Percentiles rank a stretch among this genome's conserved stretches.
These are phyloP conservation scores for Colletotrichum sp. DNA, from an alignment of 2,329 filamentous ascomycete genomes.

Conservation along the genomic window DNA sequence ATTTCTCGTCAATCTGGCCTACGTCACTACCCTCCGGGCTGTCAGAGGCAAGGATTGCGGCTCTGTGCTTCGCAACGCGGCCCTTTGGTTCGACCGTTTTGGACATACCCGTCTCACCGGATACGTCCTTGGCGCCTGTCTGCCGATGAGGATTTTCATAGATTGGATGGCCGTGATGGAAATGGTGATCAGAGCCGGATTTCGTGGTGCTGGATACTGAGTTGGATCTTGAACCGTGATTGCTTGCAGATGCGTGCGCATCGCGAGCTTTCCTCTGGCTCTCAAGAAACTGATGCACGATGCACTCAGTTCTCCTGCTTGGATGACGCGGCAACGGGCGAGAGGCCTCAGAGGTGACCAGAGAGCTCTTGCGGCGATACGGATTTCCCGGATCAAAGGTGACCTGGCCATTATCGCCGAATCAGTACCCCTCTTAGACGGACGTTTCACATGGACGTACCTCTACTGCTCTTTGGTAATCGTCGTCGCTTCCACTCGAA, in stretches of 20 bases:
- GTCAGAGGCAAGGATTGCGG: slow-evolving; percentile 59
- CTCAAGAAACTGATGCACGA: slow-evolving; percentile 70
- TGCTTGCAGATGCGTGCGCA: slow-evolving; percentile 23
- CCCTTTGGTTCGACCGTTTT: slow-evolving; percentile 39
- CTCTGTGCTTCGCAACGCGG: slow-evolving; percentile 65
- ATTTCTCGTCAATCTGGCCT: slow-evolving; percentile 61
- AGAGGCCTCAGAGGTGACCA: slow-evolving; percentile 56
- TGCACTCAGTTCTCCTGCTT: slow-evolving; percentile 57
- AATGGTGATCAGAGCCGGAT: slow-evolving; percentile 5
- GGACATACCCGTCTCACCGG: slow-evolving; percentile 29
- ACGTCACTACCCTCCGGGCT: slow-evolving; percentile 44
- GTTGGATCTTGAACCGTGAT: slow-evolving; percentile 24
- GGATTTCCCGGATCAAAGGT: slow-evolving; percentile 65
- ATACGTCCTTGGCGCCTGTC: slow-evolving; percentile 23
- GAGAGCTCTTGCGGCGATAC: slow-evolving; percentile 69
- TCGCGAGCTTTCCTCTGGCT: slow-evolving; percentile 48
- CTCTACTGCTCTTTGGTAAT: slow-evolving; percentile 52
- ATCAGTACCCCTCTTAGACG: background rate
- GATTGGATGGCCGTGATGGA: slow-evolving; percentile 31
- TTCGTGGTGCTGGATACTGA: slow-evolving; percentile 13
- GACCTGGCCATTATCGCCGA: slow-evolving; percentile 45
- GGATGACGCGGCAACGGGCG: slow-evolving; percentile 37
- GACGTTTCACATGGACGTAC: slow-evolving; percentile 33
- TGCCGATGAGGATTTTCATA: slow-evolving; percentile 23
- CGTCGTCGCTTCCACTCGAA: slow-evolving; percentile 56